Evolutionary conservation across 2,329 filamentous ascomycete genomes (phyloP), one percentile per base, ranked within the genome.

Genomic region (Cladobotryum protrusum): DNA sequence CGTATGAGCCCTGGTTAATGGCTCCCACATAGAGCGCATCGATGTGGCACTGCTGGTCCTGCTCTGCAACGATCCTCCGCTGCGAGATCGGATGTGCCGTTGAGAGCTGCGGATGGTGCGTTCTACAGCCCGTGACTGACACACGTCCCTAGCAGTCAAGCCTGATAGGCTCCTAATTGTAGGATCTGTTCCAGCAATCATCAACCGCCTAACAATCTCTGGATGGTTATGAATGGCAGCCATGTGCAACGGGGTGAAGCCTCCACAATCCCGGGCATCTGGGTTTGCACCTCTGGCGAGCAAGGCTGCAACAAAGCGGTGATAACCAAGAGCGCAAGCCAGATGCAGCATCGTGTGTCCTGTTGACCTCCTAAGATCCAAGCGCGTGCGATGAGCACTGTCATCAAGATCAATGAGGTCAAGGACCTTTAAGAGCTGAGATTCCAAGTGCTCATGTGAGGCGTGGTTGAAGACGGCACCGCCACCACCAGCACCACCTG

Each of bases 311-410:
- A 87, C 87, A 55, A 95, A 85, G 43, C 86, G 80, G 55, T 84
- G 79, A 57, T 89, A 78, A 5, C 88, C 88, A 12, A 91, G 71
- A 8, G 86, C 86, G 57, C 83, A 87, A 2, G 87, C 87, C 54
- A 91, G 73, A 60, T 93, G 88, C 54, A 95, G 77, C 77, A 95
- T 85, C 1, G 86, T 89, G 61, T 92, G 87, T 1, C 88, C 88
- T 12, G 82, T 87, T 1, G 78, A 69, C 55, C 71, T 69, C 57
- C 77, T 78, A 45, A 85, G 71, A 61, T 93, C 87, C 54, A 87
- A 80, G 20, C 78, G 79, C 13, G 86, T 79, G 57, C 78, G 76
- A 54, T 85, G 77, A 4, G 83, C 77, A 61, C 80, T 89, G 58
- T 90, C 85, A 62, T 89, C 85, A 20, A 89, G 73, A 63, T 92